Evolutionary conservation across 2,329 filamentous ascomycete genomes (phyloP), one percentile per base, ranked within the genome.

Genomic region (Claviceps sp.): DNA sequence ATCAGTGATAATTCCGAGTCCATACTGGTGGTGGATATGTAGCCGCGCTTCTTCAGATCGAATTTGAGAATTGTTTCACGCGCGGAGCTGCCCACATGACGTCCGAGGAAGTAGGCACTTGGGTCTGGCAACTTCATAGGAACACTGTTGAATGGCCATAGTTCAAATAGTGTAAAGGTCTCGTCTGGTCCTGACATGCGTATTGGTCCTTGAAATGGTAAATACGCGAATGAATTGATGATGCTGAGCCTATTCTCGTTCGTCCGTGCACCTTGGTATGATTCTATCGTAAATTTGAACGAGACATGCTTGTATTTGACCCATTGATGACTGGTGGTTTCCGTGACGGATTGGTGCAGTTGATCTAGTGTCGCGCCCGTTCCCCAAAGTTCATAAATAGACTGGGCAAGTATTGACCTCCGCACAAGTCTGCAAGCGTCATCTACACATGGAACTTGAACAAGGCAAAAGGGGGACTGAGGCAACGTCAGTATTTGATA

Each of bases 1-100:
- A 98, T 73, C 1, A 98, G 76, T 13, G 89, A 87, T 44, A 98
- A 75, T 66, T 97, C 93, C 0, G 91, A 86, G 64, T 98, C 93
- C 93, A 98, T 97, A 46, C 87, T 93, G 0, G 93, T 98, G 0
- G 91, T 97, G 59, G 86, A 88, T 61, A 98, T 97, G 64, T 98
- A 98, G 41, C 78, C 77, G 30, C 93, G 76, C 68, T 95, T 95
- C 74, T 98, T 98, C 22, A 98, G 75, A 65, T 95, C 89, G 62
- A 90, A 94, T 24, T 77, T 85, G 38, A 78, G 72, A 37, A 87
- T 75, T 5, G 84, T 73, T 50, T 86, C 79, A 45, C 91, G 77
- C 3, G 78, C 78, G 2, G 86, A 84, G 13, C 71, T 70, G 2
- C 75, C 83, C 24, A 97, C 65, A 52, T 80, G 79, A 8, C 89